Percentiles rank a stretch among this genome's conserved stretches.
Evolutionary conservation across 495 filamentous ascomycete species (phyloP).

Genomic region (Hyaloscypha hepaticicola): DNA sequence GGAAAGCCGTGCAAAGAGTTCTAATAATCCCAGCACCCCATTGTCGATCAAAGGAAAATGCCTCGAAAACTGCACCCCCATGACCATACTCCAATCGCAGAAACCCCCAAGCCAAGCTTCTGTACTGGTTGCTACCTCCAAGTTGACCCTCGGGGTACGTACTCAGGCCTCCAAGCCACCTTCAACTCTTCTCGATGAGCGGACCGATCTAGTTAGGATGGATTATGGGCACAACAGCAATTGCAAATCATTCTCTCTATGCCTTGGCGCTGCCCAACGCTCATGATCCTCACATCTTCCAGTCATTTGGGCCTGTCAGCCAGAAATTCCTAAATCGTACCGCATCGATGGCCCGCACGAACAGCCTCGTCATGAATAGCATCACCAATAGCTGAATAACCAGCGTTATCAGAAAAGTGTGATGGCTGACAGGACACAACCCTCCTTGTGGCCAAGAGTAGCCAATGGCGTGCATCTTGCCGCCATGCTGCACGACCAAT

Average conservation of each 20-base stretch:
- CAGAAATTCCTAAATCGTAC: not conserved
- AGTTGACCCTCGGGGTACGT: not conserved
- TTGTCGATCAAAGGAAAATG: constrained; percentile 13
- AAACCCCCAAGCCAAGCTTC: not conserved
- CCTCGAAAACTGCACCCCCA: constrained; percentile 11
- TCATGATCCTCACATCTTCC: not conserved
- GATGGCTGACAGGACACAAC: not conserved
- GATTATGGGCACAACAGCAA: not conserved
- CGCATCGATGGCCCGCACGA: constrained; percentile 6
- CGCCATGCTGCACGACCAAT: constrained; percentile 17
- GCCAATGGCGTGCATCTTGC: constrained; percentile 18
- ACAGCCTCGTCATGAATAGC: constrained; percentile 21
- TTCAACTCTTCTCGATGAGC: constrained; percentile 1
- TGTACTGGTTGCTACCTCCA: not conserved
- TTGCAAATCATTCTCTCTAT: not conserved
- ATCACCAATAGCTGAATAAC: not conserved
- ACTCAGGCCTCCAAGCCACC: not conserved
- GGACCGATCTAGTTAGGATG: constrained; percentile 5
- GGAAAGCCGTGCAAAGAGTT: not conserved
- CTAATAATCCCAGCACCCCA: not conserved
- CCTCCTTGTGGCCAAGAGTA: constrained; percentile 19
- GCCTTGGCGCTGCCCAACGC: not conserved
- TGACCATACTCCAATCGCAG: constrained; percentile 7
- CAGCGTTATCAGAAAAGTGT: not conserved
- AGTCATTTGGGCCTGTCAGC: constrained; percentile 16